These are phyloP conservation scores for Penicillium alfredii DNA, from an alignment of 495 filamentous ascomycete species.

Conservation along the genomic window DNA sequence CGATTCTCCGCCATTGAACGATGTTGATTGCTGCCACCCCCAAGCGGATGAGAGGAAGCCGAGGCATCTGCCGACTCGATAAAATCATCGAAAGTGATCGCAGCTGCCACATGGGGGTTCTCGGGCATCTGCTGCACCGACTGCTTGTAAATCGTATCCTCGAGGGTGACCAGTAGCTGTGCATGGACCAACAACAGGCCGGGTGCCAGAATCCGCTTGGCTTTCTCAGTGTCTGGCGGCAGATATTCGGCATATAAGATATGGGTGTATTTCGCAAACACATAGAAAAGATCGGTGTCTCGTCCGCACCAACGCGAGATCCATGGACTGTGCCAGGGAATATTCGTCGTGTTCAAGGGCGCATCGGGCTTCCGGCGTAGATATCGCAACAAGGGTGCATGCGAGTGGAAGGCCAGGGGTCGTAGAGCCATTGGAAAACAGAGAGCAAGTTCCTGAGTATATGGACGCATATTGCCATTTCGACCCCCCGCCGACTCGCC, in stretches of 20 bases:
- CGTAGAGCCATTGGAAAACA: conserved; percentile 70
- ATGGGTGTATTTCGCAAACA: conserved; percentile 89
- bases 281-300: conserved; percentile 89
- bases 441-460: conserved; percentile 51
- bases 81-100: conserved; percentile 71
- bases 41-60: conserved; percentile 59
- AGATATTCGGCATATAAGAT: conserved; percentile 77
- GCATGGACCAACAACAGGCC: conserved; percentile 80
- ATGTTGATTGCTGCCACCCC: conserved; percentile 56
- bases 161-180: conserved; percentile 75
- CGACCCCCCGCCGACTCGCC: conserved; percentile 54
- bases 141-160: conserved; percentile 76
- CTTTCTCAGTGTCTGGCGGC: conserved; percentile 57
- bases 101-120: conserved; percentile 49
- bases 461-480: conserved; percentile 29
- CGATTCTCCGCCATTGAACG: conserved; percentile 90
- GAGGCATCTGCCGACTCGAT: conserved; percentile 64
- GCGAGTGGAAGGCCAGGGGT: conserved; percentile 64
- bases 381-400: conserved; percentile 53
- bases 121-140: conserved; percentile 46
- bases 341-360: conserved; percentile 63
- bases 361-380: conserved; percentile 62
- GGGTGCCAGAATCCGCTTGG: conserved; percentile 60
- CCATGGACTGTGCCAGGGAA: conserved; percentile 86
- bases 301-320: conserved; percentile 77